Percentiles rank a stretch among this genome's conserved stretches.
phyloP scores from a whole-genome alignment of 2,329 filamentous ascomycete genomes.

The Fusarium euwallaceae region DNA sequence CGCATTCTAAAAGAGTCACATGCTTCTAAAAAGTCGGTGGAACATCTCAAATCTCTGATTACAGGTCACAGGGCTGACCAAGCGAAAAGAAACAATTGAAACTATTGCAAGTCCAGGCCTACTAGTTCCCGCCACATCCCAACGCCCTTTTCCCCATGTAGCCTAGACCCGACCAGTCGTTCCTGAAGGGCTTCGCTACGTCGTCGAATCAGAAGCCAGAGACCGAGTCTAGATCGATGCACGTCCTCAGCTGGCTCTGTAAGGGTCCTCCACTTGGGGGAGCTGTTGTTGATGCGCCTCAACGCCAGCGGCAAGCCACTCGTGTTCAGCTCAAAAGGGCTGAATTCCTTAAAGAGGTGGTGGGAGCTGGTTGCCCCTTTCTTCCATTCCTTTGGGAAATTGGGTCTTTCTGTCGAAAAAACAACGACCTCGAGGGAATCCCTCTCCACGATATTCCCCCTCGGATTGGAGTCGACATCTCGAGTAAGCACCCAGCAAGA shows the following conservation, averaged over 20 bases:
- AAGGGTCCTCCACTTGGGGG: constrained; percentile 1
- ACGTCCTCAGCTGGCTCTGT: constrained; percentile 4
- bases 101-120: constrained; percentile 2
- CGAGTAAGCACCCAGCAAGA: not conserved
- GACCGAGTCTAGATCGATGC: constrained; percentile 22
- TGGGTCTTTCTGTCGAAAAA: not conserved
- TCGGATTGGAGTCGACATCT: not conserved
- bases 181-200: not conserved
- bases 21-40: not conserved
- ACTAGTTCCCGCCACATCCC: not conserved
- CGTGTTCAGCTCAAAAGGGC: constrained; percentile 25
- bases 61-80: not conserved
- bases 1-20: not conserved
- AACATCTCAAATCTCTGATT: not conserved
- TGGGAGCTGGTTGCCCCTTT: constrained; percentile 2
- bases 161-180: not conserved
- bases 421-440: not conserved
- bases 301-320: constrained; percentile 32
- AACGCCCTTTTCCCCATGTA: not conserved
- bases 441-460: too few species aligned
- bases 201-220: not conserved
- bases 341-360: not conserved
- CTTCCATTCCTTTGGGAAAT: not conserved
- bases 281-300: constrained; percentile 51
- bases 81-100: not conserved